phyloP scores from a whole-genome alignment of 2,329 filamentous ascomycete genomes.

The Meredithiella fracta region DNA sequence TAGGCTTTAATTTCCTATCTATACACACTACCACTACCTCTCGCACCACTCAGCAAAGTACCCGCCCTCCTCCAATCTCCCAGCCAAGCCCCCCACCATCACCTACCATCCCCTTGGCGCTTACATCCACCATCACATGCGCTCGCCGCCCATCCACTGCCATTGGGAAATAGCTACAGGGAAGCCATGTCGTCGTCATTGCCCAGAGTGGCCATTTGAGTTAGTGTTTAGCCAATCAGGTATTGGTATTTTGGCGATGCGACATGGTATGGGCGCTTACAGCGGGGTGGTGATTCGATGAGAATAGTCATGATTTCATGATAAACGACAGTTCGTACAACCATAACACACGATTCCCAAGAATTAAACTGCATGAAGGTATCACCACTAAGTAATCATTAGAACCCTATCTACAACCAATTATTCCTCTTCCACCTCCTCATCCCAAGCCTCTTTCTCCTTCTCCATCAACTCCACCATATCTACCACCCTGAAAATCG shows the following conservation, averaged over 20 bases:
- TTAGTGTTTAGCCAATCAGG: too few relatives aligned
- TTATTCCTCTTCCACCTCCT: slow-evolving; percentile 51
- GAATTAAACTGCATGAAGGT: too few relatives aligned
- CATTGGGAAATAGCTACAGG: not conserved
- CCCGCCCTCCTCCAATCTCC: not conserved
- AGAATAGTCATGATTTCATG: too few relatives aligned
- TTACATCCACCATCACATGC: not conserved
- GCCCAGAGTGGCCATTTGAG: too few relatives aligned
- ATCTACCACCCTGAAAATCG: slow-evolving; percentile 55
- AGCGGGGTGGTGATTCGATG: too few relatives aligned
- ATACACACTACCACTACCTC: not conserved
- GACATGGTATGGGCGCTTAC: too few relatives aligned
- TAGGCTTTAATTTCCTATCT: not conserved
- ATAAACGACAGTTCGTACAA: too few relatives aligned
- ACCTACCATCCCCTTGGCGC: not conserved
- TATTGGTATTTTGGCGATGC: too few relatives aligned
- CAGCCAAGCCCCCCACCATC: not conserved
- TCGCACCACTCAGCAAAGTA: too few relatives aligned
- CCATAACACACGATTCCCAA: too few relatives aligned
- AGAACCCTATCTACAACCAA: too few relatives aligned
- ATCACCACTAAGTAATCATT: too few relatives aligned
- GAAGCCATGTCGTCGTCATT: not conserved
- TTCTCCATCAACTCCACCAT: slow-evolving; percentile 60
- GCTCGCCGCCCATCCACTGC: not conserved
- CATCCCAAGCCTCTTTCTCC: slow-evolving; percentile 69